These are phyloP conservation scores for Amanita thiersii DNA, from an alignment of 768 basidiomycete species.

Conservation along the genomic window DNA sequence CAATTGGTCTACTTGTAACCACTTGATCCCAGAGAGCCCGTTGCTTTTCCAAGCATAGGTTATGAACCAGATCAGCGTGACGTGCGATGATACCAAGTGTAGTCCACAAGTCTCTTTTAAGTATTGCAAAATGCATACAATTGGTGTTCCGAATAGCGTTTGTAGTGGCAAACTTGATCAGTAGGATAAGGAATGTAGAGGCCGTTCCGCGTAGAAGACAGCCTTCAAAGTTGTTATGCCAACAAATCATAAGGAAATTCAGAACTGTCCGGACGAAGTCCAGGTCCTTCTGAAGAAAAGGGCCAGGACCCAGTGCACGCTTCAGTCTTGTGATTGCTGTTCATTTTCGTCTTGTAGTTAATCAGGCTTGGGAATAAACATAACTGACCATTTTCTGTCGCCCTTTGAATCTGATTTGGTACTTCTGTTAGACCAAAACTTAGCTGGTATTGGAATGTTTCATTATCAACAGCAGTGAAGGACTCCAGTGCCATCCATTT, in stretches of 20 bases:
- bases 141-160: neutral
- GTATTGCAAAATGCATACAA: neutral
- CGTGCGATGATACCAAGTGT: neutral
- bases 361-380: neutral
- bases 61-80: neutral
- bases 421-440: neutral
- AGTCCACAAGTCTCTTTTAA: slow-evolving; percentile 35
- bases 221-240: slow-evolving; percentile 17
- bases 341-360: neutral
- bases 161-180: slow-evolving; percentile 6
- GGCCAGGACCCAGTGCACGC: neutral
- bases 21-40: neutral
- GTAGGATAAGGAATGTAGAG: slow-evolving; percentile 11
- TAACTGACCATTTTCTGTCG: slow-evolving; percentile 1
- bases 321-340: neutral
- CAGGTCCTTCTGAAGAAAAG: slow-evolving; percentile 6
- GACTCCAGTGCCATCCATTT: slow-evolving; percentile 23
- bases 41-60: neutral
- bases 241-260: slow-evolving; percentile 26
- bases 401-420: neutral
- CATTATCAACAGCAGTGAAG: neutral
- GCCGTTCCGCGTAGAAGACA: slow-evolving; percentile 5
- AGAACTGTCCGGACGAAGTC: slow-evolving; percentile 16
- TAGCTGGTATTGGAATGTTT: neutral
- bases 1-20: neutral